Percentiles rank a stretch among this genome's conserved stretches.
Evolutionary conservation across 768 basidiomycete species (phyloP).

Genomic region (Panus rudis): DNA sequence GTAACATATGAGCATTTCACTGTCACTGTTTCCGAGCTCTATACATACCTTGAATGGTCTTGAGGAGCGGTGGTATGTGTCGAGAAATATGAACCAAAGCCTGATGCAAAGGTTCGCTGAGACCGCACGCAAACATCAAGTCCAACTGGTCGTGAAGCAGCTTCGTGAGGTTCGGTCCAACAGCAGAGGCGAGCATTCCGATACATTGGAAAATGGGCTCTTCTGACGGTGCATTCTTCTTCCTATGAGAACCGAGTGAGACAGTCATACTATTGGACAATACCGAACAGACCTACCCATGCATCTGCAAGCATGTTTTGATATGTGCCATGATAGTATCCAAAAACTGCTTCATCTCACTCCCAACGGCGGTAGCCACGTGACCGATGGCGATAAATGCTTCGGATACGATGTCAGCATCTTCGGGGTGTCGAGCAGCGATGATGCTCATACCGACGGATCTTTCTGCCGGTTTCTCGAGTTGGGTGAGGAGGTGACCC

Average conservation of each 20-base stretch:
- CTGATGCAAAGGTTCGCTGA: slow-evolving; percentile 82
- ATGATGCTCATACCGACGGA: slow-evolving; percentile 55
- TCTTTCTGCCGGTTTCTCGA: slow-evolving; percentile 85
- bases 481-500: slow-evolving; percentile 81
- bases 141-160: slow-evolving; percentile 94
- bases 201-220: slow-evolving; percentile 97
- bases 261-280: neutral
- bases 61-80: slow-evolving; percentile 84
- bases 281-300: slow-evolving; percentile 54
- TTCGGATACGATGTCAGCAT: neutral
- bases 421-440: neutral
- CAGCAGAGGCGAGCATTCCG: slow-evolving; percentile 90
- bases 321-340: slow-evolving; percentile 87
- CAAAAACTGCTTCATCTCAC: slow-evolving; percentile 94
- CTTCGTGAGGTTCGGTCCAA: slow-evolving; percentile 94
- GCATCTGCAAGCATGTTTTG: slow-evolving; percentile 78
- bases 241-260: slow-evolving; percentile 28
- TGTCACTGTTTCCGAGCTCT: too few species aligned
- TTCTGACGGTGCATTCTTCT: slow-evolving; percentile 89
- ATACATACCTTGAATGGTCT: slow-evolving; percentile 78
- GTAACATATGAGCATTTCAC: neutral
- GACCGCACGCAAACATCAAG: slow-evolving; percentile 89
- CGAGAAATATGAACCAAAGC: slow-evolving; percentile 80
- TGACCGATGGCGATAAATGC: slow-evolving; percentile 97
- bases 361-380: slow-evolving; percentile 83